Evolutionary conservation across 1,139 yeast species (phyloP).

Genomic region (Oligophagozyma castellii): DNA sequence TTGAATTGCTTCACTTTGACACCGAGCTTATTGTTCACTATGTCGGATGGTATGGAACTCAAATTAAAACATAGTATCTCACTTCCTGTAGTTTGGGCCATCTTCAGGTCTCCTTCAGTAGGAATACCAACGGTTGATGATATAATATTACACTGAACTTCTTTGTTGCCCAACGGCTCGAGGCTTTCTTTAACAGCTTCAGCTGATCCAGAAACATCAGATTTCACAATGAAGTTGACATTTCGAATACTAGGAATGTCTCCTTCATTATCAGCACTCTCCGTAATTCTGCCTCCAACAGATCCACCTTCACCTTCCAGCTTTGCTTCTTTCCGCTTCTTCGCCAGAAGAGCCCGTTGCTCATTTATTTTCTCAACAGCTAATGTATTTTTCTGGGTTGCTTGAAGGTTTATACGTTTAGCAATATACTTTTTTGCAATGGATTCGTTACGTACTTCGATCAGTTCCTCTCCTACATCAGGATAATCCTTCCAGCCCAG

Average conservation of each 20-base stretch:
- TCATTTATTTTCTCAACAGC: slow-evolving; percentile 63
- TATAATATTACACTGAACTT: slow-evolving; percentile 55
- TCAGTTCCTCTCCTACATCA: slow-evolving; percentile 74
- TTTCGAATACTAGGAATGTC: slow-evolving; percentile 21
- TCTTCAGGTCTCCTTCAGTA: slow-evolving; percentile 65
- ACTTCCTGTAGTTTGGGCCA: slow-evolving; percentile 69
- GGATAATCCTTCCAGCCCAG: slow-evolving; percentile 95
- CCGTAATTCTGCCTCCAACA: slow-evolving; percentile 29
- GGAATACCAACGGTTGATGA: slow-evolving; percentile 77
- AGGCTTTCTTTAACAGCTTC: slow-evolving; percentile 67
- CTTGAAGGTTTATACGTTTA: slow-evolving; percentile 44
- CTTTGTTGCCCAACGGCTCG: slow-evolving; percentile 71
- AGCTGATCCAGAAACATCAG: slow-evolving; percentile 71
- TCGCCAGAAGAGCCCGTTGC: slow-evolving; percentile 28
- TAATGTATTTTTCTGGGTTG: slow-evolving; percentile 45
- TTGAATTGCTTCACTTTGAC: slow-evolving; percentile 57
- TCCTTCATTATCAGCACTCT: slow-evolving; percentile 15
- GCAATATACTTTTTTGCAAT: slow-evolving; percentile 63
- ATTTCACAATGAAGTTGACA: slow-evolving; percentile 60
- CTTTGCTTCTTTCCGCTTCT: slow-evolving; percentile 7
- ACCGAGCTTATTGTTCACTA: slow-evolving; percentile 44
- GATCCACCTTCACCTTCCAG: slow-evolving; percentile 26
- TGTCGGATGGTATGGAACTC: slow-evolving; percentile 46
- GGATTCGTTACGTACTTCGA: slow-evolving; percentile 64
- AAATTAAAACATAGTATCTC: slow-evolving; percentile 68